Conservation (phyloP, 202 grass and related monocot species). For the Panicum virgatum region DNA sequence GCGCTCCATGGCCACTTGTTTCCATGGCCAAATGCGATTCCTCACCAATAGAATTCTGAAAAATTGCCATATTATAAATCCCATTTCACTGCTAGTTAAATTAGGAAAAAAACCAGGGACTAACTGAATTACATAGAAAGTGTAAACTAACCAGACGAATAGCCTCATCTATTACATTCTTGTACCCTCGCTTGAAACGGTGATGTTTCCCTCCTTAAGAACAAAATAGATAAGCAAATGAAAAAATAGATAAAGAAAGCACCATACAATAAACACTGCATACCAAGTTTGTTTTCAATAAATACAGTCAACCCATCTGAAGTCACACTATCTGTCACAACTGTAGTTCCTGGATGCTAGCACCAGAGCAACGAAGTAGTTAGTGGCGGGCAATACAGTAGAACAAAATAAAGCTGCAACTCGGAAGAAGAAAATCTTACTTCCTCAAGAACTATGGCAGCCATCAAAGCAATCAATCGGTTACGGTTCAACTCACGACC, state of each 20-base stretch:
- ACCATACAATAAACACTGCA: conserved; percentile 22
- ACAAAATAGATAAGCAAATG: conserved; percentile 43
- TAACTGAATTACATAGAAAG: conserved; percentile 20
- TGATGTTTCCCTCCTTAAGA: conserved; percentile 93
- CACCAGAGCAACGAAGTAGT: conserved; percentile 45
- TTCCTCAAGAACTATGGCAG: conserved; percentile 96
- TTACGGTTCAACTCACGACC: conserved; percentile 89
- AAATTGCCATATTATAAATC: conserved; percentile 34
- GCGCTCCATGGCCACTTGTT: conserved; percentile 99
- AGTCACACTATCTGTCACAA: conserved; percentile 96
- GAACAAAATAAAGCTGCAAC: neutral
- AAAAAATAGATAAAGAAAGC: conserved; percentile 25
- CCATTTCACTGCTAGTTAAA: conserved; percentile 4
- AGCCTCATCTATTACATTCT: conserved; percentile 99
- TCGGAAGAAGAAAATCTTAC: conserved; percentile 44
- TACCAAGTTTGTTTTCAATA: conserved; percentile 98
- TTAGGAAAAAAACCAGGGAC: neutral
- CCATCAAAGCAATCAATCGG: conserved; percentile 88
- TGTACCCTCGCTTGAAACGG: conserved; percentile 94
- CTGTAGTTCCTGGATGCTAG: conserved; percentile 86
- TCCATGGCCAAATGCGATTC: conserved; percentile 97
- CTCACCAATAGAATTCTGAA: conserved; percentile 87
- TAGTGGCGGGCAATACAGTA: conserved; percentile 31
- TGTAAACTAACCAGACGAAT: conserved; percentile 73
- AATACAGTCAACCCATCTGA: conserved; percentile 94